Percentiles rank a stretch among this genome's conserved stretches.
These are phyloP conservation scores for Neofusicoccum cordaticola DNA, from an alignment of 2,329 filamentous ascomycete genomes.

Conservation along the genomic window DNA sequence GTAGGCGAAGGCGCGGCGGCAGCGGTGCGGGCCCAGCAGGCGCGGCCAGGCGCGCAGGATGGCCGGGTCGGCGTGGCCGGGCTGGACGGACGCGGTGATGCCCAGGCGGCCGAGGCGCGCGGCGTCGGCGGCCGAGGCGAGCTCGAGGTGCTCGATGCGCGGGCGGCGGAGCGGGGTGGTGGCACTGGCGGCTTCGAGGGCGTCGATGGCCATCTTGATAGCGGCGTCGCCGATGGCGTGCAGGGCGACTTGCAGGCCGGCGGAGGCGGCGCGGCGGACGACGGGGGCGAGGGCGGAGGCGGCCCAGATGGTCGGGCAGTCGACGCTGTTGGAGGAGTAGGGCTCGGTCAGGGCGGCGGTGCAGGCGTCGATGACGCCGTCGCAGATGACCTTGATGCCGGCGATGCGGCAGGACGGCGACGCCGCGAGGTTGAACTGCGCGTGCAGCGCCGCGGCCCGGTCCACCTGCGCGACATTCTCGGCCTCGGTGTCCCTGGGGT, in stretches of 20 bases:
- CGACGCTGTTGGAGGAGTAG: slow-evolving; percentile 51
- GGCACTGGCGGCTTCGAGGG: slow-evolving; percentile 41
- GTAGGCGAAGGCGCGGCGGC: no score
- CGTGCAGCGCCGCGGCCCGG: slow-evolving; percentile 48
- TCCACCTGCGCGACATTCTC: slow-evolving; percentile 52
- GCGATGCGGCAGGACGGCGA: slow-evolving; percentile 52
- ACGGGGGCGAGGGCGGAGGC: slow-evolving; percentile 52
- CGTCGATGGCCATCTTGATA: slow-evolving; percentile 57
- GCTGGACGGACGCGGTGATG: slow-evolving; percentile 86
- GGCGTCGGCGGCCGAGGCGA: slow-evolving; percentile 56
- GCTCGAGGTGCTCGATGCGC: slow-evolving; percentile 64
- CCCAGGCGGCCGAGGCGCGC: slow-evolving; percentile 55
- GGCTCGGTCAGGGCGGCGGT: slow-evolving; percentile 61
- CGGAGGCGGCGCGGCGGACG: slow-evolving; percentile 52
- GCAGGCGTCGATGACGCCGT: slow-evolving; percentile 64
- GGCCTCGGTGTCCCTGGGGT: slow-evolving; percentile 44
- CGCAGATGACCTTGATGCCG: slow-evolving; percentile 64
- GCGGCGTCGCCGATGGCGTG: slow-evolving; percentile 65
- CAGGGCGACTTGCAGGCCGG: slow-evolving; percentile 59
- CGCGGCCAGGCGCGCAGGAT: no score
- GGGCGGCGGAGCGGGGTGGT: slow-evolving; percentile 46
- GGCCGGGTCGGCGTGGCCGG: slow-evolving; percentile 88
- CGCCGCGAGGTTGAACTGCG: slow-evolving; percentile 44
- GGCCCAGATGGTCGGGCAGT: slow-evolving; percentile 53
- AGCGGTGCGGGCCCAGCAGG: no score